Conservation (phyloP, 805 yeast species). For the Henningerozyma blattae region DNA sequence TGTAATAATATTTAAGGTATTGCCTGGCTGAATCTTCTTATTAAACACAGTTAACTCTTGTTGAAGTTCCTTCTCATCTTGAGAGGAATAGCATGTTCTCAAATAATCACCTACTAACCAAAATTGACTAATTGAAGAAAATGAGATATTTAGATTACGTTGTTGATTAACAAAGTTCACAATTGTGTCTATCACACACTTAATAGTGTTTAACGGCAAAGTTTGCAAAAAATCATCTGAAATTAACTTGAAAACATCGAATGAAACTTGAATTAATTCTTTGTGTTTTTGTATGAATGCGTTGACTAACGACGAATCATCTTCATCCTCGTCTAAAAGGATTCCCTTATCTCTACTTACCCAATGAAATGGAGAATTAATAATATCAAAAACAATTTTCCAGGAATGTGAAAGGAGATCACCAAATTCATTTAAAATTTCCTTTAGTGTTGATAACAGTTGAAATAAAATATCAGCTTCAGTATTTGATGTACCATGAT, state of each 20-base stretch:
- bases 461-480: conserved; percentile 59
- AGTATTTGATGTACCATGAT: conserved; percentile 31
- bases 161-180: conserved; percentile 60
- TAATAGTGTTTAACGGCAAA: conserved; percentile 55
- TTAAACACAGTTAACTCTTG: conserved; percentile 8
- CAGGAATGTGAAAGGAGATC: conserved; percentile 50
- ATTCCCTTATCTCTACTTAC: conserved; percentile 17
- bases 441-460: conserved; percentile 51
- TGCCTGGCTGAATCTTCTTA: conserved; percentile 14
- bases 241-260: conserved; percentile 71
- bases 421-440: conserved; percentile 71
- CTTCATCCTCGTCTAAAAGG: conserved; percentile 16
- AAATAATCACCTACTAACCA: conserved; percentile 83
- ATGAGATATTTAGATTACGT: conserved; percentile 73
- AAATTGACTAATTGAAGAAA: conserved; percentile 82
- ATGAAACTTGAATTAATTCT: conserved; percentile 49
- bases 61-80: conserved; percentile 1
- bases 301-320: conserved; percentile 21
- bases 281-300: conserved; percentile 35
- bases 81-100: conserved; percentile 19
- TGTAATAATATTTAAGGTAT: conserved; percentile 12
- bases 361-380: conserved; percentile 42
- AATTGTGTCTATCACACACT: conserved; percentile 57
- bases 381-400: conserved; percentile 56
- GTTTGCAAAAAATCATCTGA: conserved; percentile 74